Base-by-base conservation (phyloP, 2,329 filamentous ascomycete species). In the Delphinella strobiligena region DNA sequence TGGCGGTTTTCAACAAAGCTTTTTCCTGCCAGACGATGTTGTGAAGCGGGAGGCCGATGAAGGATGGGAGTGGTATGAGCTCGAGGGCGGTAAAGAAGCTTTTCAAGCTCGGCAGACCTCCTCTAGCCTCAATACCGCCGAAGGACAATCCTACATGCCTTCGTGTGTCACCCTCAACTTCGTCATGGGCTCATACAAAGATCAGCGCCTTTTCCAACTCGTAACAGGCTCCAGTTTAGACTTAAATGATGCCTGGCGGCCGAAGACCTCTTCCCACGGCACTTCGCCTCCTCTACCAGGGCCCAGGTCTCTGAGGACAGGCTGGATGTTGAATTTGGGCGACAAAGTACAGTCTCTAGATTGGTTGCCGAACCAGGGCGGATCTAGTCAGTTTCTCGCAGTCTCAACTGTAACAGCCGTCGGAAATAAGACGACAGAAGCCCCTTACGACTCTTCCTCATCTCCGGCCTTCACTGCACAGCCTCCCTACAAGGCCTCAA, bases 291-390 rank as follows among this genome's bases (percentile, higher is more conserved):
- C 36, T 31, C 19, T 48, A 47, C 22, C 49, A 47, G 29, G 56
- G 47, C 27, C 54, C 49, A 31, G 65, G 47, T 64, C 63, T 1
- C 18, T 31, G 7, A 44, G 60, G 41, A 50, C 50, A 30, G 66
- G 64, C 3, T 80, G 74, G 69, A 51, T 78, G 2, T 48, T 79
- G 34, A 74, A 76, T 49, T 42, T 76, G 15, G 74, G 73, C 3
- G 61, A 62, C 1, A 69, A 64, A 36, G 54, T 77, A 7, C 66
- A 72, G 45, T 69, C 67, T 24, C 48, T 64, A 4, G 62, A 66
- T 30, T 69, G 66, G 66, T 57, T 51, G 4, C 55, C 60, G 4
- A 61, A 61, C 24, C 59, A 62, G 35, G 42, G 58, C 15, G 63
- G 62, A 2, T 47, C 51, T n/a, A 61, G 57, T 15, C 75, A 80